These are phyloP conservation scores for Pisolithus thermaeus DNA, from an alignment of 1,284 basidiomycete genomes.

Conservation along the genomic window DNA sequence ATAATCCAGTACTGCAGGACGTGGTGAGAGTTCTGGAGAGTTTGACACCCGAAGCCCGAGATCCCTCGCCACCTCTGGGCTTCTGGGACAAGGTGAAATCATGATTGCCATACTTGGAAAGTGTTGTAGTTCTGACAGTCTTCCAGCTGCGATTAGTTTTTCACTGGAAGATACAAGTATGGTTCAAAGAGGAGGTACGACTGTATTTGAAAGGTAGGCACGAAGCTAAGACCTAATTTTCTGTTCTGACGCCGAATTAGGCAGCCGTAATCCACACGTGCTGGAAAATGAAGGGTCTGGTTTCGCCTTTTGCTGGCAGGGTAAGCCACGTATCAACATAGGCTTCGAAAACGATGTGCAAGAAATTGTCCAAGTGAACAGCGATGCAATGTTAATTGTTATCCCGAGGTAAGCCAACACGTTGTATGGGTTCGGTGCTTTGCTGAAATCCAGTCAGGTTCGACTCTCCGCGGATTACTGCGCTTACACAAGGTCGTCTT, in stretches of 20 bases:
- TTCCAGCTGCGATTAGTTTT: slow-evolving; percentile 73
- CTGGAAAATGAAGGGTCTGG: slow-evolving; percentile 79
- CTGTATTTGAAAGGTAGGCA: slow-evolving; percentile 77
- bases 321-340: slow-evolving; percentile 69
- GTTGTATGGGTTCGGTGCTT: background rate
- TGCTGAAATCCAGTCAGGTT: slow-evolving; percentile 16
- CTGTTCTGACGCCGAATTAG: slow-evolving; percentile 36
- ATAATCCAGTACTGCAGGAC: slow-evolving; percentile 84
- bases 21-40: slow-evolving; percentile 82
- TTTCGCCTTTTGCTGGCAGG: slow-evolving; percentile 85
- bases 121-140: background rate
- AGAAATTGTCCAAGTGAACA: slow-evolving; percentile 83
- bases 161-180: slow-evolving; percentile 76
- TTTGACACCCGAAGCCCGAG: slow-evolving; percentile 74
- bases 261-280: slow-evolving; percentile 79
- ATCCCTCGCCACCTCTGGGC: slow-evolving; percentile 83
- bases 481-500: slow-evolving; percentile 15
- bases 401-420: slow-evolving; percentile 65
- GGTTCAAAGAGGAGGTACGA: slow-evolving; percentile 73
- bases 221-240: slow-evolving; percentile 1
- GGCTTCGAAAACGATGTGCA: slow-evolving; percentile 69
- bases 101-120: background rate
- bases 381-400: slow-evolving; percentile 75
- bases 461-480: slow-evolving; percentile 8
- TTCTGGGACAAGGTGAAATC: slow-evolving; percentile 85